Percentiles rank a stretch among this genome's conserved stretches.
Evolutionary conservation across 2,329 filamentous ascomycete species (phyloP).

Genomic region (Apiospora phragmitis): DNA sequence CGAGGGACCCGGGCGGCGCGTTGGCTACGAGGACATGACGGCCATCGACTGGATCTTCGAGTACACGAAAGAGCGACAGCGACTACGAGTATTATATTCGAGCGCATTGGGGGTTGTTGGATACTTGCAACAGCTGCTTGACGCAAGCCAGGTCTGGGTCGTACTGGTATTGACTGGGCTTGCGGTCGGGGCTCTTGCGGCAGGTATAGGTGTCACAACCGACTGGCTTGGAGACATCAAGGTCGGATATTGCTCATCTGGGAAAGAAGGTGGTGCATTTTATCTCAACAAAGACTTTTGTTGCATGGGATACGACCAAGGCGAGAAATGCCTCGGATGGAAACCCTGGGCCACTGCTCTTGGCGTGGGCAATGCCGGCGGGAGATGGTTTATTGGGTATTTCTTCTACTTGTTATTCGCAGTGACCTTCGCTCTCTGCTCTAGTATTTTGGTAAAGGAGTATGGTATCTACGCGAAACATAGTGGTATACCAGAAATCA

Average conservation of each 20-base stretch:
- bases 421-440: conserved; percentile 75
- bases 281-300: conserved; percentile 92
- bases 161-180: conserved; percentile 84
- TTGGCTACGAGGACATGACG: conserved; percentile 93
- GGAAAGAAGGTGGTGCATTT: conserved; percentile 76
- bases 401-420: conserved; percentile 84
- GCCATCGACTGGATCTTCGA: conserved; percentile 99
- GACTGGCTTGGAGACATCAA: conserved; percentile 95
- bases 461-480: conserved; percentile 90
- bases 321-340: conserved; percentile 84
- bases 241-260: conserved; percentile 79
- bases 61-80: conserved; percentile 92
- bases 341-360: conserved; percentile 78
- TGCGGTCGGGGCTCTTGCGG: conserved; percentile 80
- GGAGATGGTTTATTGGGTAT: conserved; percentile 83
- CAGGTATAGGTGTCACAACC: conserved; percentile 84
- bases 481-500: conserved; percentile 96
- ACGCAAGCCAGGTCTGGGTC: conserved; percentile 90
- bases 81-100: conserved; percentile 74
- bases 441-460: conserved; percentile 77
- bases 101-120: conserved; percentile 71
- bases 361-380: conserved; percentile 63
- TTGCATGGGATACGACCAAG: conserved; percentile 86
- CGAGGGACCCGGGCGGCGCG: conserved; percentile 84
- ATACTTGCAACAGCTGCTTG: conserved; percentile 70